These are phyloP conservation scores for Entomortierella lignicola DNA, from an alignment of 192 early-diverging fungal genomes.

Conservation along the genomic window DNA sequence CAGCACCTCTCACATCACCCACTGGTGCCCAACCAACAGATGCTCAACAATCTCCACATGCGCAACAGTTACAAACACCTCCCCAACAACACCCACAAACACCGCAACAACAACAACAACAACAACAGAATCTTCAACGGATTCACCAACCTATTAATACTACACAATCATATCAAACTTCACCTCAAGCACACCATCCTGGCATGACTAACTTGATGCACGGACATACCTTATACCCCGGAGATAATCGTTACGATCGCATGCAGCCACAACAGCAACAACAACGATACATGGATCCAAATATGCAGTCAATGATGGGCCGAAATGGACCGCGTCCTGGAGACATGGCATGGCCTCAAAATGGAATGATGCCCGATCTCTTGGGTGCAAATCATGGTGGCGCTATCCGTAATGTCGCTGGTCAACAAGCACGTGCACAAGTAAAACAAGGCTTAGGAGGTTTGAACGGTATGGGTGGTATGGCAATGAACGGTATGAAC, in stretches of 20 bases:
- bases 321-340: constrained; percentile 23
- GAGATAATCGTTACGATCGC: constrained; percentile 30
- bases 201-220: constrained; percentile 38
- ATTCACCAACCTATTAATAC: constrained; percentile 19
- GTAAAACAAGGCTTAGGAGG: constrained; percentile 32
- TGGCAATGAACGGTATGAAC: constrained; percentile 29
- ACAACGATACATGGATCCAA: constrained; percentile 39
- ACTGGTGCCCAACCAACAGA: constrained; percentile 25
- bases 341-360: constrained; percentile 34
- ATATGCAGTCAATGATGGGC: constrained; percentile 36
- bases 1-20: constrained; percentile 32
- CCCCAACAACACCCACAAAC: constrained; percentile 48
- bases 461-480: constrained; percentile 36
- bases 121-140: constrained; percentile 15
- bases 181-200: constrained; percentile 40
- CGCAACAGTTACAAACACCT: constrained; percentile 31
- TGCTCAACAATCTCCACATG: constrained; percentile 40
- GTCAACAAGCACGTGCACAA: constrained; percentile 23
- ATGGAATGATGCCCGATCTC: constrained; percentile 43
- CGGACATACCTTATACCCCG: constrained; percentile 42
- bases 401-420: constrained; percentile 17
- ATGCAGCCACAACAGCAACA: constrained; percentile 11
- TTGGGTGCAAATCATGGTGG: constrained; percentile 38
- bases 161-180: constrained; percentile 35
- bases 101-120: constrained; percentile 39